Evolutionary conservation across 192 early-diverging fungal species (phyloP).

Genomic region (Dispira simplex): DNA sequence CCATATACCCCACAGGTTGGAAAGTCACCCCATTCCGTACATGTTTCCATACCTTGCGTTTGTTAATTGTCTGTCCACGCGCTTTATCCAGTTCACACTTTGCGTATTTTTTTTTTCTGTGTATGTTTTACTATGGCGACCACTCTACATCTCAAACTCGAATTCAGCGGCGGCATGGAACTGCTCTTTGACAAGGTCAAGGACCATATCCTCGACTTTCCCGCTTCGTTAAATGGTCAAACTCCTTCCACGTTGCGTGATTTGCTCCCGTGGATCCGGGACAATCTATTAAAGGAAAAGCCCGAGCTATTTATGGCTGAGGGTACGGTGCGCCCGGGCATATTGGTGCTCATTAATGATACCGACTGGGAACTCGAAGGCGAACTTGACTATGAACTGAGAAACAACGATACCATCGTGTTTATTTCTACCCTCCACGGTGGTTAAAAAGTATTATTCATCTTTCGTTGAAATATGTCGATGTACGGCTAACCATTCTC

Average conservation of each 20-base stretch:
- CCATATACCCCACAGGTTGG: no score
- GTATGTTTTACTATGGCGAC: no score
- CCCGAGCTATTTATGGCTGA: conserved; percentile 74
- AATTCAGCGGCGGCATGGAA: conserved; percentile 80
- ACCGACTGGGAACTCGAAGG: conserved; percentile 94
- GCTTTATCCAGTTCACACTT: no score
- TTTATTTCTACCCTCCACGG: conserved; percentile 99
- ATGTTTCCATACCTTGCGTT: no score
- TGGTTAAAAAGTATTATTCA: no score
- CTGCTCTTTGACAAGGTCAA: conserved; percentile 68
- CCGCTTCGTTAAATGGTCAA: conserved; percentile 19
- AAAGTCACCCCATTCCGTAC: no score
- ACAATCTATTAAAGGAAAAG: conserved; percentile 51
- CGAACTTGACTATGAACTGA: conserved; percentile 63
- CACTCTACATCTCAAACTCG: no score
- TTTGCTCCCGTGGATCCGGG: conserved; percentile 53
- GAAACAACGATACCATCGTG: conserved; percentile 64
- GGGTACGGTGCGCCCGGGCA: conserved; percentile 82
- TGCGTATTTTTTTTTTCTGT: no score
- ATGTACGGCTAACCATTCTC: no score
- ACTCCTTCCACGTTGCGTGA: conserved; percentile 34
- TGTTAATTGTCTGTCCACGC: no score
- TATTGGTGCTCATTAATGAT: conserved; percentile 89
- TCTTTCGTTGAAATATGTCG: no score
- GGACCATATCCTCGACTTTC: conserved; percentile 30